Evolutionary conservation across 306 rosid species (phyloP), one percentile per base, ranked within the genome.

Genomic region (Macrotyloma uniflorum): DNA sequence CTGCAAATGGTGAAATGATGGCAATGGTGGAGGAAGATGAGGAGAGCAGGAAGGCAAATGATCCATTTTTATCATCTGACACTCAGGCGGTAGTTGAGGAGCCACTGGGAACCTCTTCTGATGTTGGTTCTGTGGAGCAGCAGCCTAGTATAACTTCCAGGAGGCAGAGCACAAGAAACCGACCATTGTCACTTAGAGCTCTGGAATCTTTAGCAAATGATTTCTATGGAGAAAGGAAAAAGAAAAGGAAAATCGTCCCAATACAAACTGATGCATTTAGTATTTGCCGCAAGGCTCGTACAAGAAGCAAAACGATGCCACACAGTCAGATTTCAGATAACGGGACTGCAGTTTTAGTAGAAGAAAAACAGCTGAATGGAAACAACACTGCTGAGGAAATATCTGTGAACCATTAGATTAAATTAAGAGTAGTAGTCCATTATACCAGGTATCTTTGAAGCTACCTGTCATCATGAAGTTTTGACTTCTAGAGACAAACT

Each of bases 171-270:
- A 89, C 84, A 8, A 87, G 97, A 76, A 89, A 82, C 64, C 92
- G 93, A 66, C 90, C 93, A 0, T 82, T 87, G 77, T 86, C 92
- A 2, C 18, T 85, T 58, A 84, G 77, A 86, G 93, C 90, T 1
- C 59, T 87, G 83, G 97, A 91, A 84, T 90, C 90, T 77, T 68
- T 89, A 33, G 91, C 83, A 42, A 86, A 82, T 71, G 93, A 90
- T 30, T 83, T 70, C 74, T 77, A 74, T 5, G 72, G 51, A 19
- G 83, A 80, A 74, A 83, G 46, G 81, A 79, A 82, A 80, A 85
- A 76, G 38, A 87, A 61, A 12, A 71, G 30, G 65, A 75, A 74
- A 72, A 78, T 68, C 32, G 26, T 54, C 38, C 57, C 46, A 10
- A 62, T 50, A 8, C 79, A 42, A 6, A 84, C 81, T 71, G 81